A percentile compares a stretch with the other conserved stretches of the same genome.
These are phyloP conservation scores for Lachancea meyersii DNA, from an alignment of 805 yeast species.

Conservation along the genomic window DNA sequence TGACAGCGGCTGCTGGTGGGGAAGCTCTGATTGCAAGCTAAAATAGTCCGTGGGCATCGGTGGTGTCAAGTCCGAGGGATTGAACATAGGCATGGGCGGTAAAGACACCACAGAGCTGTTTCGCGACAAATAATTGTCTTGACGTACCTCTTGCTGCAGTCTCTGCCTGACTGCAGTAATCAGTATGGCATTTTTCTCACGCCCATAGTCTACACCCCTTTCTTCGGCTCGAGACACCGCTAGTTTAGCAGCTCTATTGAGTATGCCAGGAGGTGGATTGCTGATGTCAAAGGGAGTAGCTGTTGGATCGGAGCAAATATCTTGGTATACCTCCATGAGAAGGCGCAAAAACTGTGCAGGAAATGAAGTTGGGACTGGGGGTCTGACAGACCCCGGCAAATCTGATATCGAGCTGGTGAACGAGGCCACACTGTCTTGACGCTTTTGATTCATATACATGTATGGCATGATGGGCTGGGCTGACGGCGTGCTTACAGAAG, in stretches of 20 bases:
- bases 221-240: constrained; percentile 38
- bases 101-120: constrained; percentile 24
- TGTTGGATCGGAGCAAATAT: constrained; percentile 49
- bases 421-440: constrained; percentile 26
- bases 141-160: constrained; percentile 30
- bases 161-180: constrained; percentile 36
- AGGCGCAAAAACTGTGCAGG: constrained; percentile 40
- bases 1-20: constrained; percentile 4
- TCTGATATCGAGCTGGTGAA: constrained; percentile 29
- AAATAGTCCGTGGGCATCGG: constrained; percentile 6
- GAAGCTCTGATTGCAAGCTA: constrained; percentile 1
- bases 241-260: constrained; percentile 53
- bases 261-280: constrained; percentile 63
- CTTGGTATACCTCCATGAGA: constrained; percentile 42
- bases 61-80: not conserved
- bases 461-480: constrained; percentile 13
- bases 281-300: constrained; percentile 60
- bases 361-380: constrained; percentile 11
- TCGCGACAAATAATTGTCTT: constrained; percentile 26
- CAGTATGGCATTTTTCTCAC: constrained; percentile 35
- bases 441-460: constrained; percentile 15
- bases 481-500: constrained; percentile 12
- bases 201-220: constrained; percentile 34
- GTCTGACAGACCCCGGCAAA: constrained; percentile 7
- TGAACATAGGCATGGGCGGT: constrained; percentile 16